Evolutionary conservation across 164 flowering plant species (phyloP).

Genomic region (Vitis amurensis): DNA sequence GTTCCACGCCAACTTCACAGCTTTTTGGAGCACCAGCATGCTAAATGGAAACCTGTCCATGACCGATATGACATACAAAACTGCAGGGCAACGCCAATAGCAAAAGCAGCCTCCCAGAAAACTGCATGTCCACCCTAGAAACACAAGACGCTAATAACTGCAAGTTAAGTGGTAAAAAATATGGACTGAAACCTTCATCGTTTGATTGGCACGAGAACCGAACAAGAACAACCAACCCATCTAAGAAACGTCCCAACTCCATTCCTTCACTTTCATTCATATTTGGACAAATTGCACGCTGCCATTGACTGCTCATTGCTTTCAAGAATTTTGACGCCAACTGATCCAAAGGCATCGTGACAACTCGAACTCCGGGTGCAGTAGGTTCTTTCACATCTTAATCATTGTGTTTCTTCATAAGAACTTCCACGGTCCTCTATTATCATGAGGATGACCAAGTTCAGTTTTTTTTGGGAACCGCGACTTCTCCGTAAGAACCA

Average conservation of each 20-base stretch:
- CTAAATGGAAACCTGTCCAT: slow-evolving; percentile 99
- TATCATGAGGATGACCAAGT: no score
- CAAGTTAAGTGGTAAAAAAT: slow-evolving; percentile 84
- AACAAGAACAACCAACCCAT: slow-evolving; percentile 82
- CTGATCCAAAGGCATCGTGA: no score
- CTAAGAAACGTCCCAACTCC: slow-evolving; percentile 75
- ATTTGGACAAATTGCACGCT: no score
- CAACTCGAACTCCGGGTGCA: no score
- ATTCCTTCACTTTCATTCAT: no score
- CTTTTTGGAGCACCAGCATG: slow-evolving; percentile 87
- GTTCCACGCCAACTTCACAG: slow-evolving; percentile 85
- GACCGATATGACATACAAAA: slow-evolving; percentile 91
- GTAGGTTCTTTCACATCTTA: no score
- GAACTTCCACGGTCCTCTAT: no score
- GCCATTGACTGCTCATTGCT: no score
- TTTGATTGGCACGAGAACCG: slow-evolving; percentile 70
- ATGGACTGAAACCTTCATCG: slow-evolving; percentile 92
- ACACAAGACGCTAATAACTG: slow-evolving; percentile 84
- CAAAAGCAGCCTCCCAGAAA: slow-evolving; percentile 86
- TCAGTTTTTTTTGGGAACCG: no score
- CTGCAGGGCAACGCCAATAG: slow-evolving; percentile 76
- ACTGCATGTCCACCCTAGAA: slow-evolving; percentile 82
- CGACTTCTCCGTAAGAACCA: no score
- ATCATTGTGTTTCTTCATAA: no score
- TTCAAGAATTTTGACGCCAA: no score